Conservation (phyloP, 2,329 filamentous ascomycete species). For the Pseudopithomyces maydicus region DNA sequence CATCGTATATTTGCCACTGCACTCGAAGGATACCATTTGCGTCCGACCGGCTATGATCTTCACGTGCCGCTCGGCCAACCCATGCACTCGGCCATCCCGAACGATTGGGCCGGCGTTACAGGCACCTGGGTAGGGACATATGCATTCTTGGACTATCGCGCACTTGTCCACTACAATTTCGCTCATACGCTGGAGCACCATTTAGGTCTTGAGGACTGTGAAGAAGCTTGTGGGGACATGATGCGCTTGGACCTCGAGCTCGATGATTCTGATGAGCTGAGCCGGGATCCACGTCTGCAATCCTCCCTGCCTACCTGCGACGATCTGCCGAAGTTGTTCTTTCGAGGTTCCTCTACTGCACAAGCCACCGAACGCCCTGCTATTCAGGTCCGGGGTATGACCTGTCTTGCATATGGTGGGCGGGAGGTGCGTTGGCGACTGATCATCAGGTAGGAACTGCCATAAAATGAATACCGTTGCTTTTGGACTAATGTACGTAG, state of each 20-base stretch:
- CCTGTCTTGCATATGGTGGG: constrained; percentile 19
- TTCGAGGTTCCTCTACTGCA: constrained; percentile 21
- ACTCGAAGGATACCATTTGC: constrained; percentile 4
- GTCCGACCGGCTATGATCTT: constrained; percentile 19
- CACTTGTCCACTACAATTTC: constrained; percentile 28
- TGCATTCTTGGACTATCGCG: constrained; percentile 27
- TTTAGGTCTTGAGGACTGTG: constrained; percentile 15
- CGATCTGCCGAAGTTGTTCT: constrained; percentile 27
- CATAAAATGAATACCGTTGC: neutral
- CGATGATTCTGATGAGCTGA: constrained; percentile 19
- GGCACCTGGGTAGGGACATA: constrained; percentile 27
- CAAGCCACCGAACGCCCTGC: constrained; percentile 11
- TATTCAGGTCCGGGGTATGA: constrained; percentile 21
- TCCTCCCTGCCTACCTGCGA: constrained; percentile 24
- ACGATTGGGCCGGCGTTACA: constrained; percentile 30
- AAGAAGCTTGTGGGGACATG: constrained; percentile 23
- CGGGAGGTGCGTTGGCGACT: constrained; percentile 28
- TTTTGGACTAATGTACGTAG: constrained; percentile 7
- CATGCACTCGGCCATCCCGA: neutral
- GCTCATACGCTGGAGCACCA: constrained; percentile 18
- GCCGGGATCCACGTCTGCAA: constrained; percentile 18
- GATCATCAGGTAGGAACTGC: constrained; percentile 21
- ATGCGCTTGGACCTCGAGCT: constrained; percentile 24
- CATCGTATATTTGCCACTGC: constrained; percentile 19
- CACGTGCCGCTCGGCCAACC: constrained; percentile 17